A percentile compares a stretch with the other conserved stretches of the same genome.
Evolutionary conservation across 257 asterid species (phyloP).

Genomic region (Solanum pimpinellifolium): DNA sequence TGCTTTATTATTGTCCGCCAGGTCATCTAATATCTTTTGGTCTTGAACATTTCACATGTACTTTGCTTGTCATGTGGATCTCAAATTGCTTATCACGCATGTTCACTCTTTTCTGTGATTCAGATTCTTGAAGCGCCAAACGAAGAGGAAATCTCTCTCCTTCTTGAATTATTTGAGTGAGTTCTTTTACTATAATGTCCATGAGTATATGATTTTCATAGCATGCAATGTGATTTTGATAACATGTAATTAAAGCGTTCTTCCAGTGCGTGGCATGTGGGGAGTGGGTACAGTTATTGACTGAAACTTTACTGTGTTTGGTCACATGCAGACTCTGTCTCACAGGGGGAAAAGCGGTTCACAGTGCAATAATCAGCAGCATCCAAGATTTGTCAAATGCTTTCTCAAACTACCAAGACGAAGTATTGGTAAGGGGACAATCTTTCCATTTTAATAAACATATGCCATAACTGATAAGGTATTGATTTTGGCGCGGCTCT

Average conservation of each 20-base stretch:
- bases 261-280: not conserved
- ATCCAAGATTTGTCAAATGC: conserved; percentile 88
- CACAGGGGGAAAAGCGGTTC: conserved; percentile 87
- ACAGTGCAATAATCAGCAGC: conserved; percentile 88
- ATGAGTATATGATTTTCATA: not conserved
- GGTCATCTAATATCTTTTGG: not conserved
- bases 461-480: not conserved
- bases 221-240: not conserved
- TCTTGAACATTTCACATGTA: not conserved
- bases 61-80: not conserved
- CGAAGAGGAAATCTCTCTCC: conserved; percentile 84
- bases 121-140: conserved; percentile 93
- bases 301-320: not conserved
- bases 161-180: conserved; percentile 79
- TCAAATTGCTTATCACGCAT: not conserved
- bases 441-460: not conserved
- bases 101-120: conserved; percentile 17
- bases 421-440: conserved; percentile 62
- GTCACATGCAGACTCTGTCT: conserved; percentile 67
- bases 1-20: not conserved
- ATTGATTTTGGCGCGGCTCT: not conserved
- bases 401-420: conserved; percentile 76
- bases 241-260: not conserved
- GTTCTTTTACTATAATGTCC: conserved; percentile 12
- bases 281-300: not conserved